Evolutionary conservation across 352 stramenopile genomes (phyloP).

Genomic region (Phytophthora pinifolia): DNA sequence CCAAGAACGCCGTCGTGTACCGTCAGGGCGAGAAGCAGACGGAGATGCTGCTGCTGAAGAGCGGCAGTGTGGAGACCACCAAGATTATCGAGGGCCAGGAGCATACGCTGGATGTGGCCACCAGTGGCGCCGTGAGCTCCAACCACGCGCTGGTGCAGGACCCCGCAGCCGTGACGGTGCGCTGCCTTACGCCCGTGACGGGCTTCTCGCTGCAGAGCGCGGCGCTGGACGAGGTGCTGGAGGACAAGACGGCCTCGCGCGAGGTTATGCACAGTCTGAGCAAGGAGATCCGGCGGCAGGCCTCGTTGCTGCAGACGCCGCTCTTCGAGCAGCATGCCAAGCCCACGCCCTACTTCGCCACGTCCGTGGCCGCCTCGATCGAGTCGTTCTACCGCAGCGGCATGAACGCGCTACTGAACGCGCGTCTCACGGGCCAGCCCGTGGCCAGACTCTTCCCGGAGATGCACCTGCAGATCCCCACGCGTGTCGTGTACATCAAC

Average conservation of each 20-base stretch:
- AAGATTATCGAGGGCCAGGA: constrained; percentile 86
- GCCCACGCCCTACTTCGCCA: constrained; percentile 89
- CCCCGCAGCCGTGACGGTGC: constrained; percentile 71
- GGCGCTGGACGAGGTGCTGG: constrained; percentile 71
- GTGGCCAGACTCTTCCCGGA: constrained; percentile 90
- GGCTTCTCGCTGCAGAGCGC: constrained; percentile 74
- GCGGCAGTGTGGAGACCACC: constrained; percentile 66
- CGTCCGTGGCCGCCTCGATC: constrained; percentile 89
- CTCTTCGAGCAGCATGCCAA: constrained; percentile 91
- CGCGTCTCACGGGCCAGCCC: constrained; percentile 76
- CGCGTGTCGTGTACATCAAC: constrained; percentile 92
- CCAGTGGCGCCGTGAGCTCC: constrained; percentile 63
- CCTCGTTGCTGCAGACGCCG: constrained; percentile 83
- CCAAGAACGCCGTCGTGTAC: constrained; percentile 79
- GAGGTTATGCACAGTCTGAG: constrained; percentile 88
- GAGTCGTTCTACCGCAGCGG: constrained; percentile 93
- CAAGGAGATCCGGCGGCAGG: constrained; percentile 88
- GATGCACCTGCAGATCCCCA: constrained; percentile 94
- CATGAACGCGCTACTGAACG: constrained; percentile 93
- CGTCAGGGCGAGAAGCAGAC: constrained; percentile 79
- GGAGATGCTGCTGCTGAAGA: constrained; percentile 75
- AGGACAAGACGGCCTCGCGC: constrained; percentile 69
- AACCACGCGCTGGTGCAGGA: constrained; percentile 86
- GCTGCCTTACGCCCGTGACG: constrained; percentile 78
- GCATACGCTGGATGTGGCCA: constrained; percentile 60